Conservation (phyloP, 2,329 filamentous ascomycete species). For the Trichoderma semiorbis region DNA sequence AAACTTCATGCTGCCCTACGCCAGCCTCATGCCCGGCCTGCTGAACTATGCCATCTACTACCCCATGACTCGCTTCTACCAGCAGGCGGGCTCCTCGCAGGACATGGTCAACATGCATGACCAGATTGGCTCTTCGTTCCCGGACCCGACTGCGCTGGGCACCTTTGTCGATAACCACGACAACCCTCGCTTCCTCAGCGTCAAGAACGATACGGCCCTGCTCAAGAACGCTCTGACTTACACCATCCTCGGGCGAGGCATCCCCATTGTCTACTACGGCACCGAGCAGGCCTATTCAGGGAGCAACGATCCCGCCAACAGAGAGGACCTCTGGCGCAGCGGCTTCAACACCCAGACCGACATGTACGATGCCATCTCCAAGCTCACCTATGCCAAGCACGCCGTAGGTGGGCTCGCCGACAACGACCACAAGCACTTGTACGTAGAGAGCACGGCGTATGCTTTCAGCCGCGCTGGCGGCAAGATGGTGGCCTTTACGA, state of each 20-base stretch:
- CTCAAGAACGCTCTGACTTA: slow-evolving; percentile 61
- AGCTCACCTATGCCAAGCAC: slow-evolving; percentile 44
- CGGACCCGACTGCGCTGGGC: slow-evolving; percentile 45
- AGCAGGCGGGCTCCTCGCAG: slow-evolving; percentile 37
- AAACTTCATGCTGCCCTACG: slow-evolving; percentile 50
- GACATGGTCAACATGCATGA: slow-evolving; percentile 39
- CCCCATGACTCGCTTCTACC: slow-evolving; percentile 39
- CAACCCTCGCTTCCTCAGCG: slow-evolving; percentile 49
- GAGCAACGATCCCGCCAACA: slow-evolving; percentile 47
- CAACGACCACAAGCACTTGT: slow-evolving; percentile 44
- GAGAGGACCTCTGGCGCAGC: slow-evolving; percentile 58
- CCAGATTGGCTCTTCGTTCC: slow-evolving; percentile 35
- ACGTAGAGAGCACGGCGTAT: slow-evolving; percentile 41
- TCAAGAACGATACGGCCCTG: slow-evolving; percentile 51
- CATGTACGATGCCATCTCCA: slow-evolving; percentile 44
- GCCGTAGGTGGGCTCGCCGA: slow-evolving; percentile 41
- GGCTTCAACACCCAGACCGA: slow-evolving; percentile 44
- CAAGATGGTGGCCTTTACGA: slow-evolving; percentile 44
- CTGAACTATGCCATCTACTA: slow-evolving; percentile 57
- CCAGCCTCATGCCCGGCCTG: slow-evolving; percentile 53
- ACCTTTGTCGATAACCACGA: slow-evolving; percentile 61
- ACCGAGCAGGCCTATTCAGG: slow-evolving; percentile 59
- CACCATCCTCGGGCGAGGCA: slow-evolving; percentile 58
- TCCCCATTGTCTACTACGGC: slow-evolving; percentile 64
- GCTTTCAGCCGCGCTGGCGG: slow-evolving; percentile 44